These are phyloP conservation scores for Pseudotsuga menziesii DNA, from an alignment of 75 land plant genomes.

Conservation along the genomic window DNA sequence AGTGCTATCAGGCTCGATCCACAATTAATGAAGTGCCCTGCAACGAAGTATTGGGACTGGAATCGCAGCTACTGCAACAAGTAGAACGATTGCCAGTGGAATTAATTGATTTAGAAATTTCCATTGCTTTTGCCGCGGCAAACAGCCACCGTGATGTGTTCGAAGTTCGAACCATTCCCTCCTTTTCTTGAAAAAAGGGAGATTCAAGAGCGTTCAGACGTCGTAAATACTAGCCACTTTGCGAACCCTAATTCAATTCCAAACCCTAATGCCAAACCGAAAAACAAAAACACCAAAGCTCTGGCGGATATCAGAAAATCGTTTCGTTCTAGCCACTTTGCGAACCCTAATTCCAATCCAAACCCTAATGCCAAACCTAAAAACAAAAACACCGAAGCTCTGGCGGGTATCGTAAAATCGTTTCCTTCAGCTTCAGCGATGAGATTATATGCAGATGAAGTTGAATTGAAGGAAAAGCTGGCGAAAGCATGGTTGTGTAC, in stretches of 20 bases:
- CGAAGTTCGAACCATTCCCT: conserved; percentile 33
- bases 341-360: no score
- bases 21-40: no score
- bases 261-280: not conserved
- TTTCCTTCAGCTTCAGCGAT: conserved; percentile 18
- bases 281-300: conserved; percentile 7
- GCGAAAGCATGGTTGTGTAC: not conserved
- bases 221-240: not conserved
- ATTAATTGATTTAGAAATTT: conserved; percentile 24
- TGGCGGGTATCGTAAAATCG: conserved; percentile 6
- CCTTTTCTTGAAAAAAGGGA: conserved; percentile 12
- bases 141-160: conserved; percentile 14
- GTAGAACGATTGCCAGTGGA: conserved; percentile 6
- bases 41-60: no score
- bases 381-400: conserved; percentile 10
- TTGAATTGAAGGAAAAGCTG: conserved; percentile 11
- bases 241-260: no score
- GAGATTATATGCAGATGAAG: conserved; percentile 14
- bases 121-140: conserved; percentile 16
- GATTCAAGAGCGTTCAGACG: conserved; percentile 6
- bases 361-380: not conserved
- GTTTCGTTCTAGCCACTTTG: conserved; percentile 8
- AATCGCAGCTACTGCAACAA: no score
- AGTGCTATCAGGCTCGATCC: no score
- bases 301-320: conserved; percentile 7